Evolutionary conservation across 257 asterid genomes (phyloP), one percentile per base, ranked within the genome.

Genomic region (Ehretia macrophylla): DNA sequence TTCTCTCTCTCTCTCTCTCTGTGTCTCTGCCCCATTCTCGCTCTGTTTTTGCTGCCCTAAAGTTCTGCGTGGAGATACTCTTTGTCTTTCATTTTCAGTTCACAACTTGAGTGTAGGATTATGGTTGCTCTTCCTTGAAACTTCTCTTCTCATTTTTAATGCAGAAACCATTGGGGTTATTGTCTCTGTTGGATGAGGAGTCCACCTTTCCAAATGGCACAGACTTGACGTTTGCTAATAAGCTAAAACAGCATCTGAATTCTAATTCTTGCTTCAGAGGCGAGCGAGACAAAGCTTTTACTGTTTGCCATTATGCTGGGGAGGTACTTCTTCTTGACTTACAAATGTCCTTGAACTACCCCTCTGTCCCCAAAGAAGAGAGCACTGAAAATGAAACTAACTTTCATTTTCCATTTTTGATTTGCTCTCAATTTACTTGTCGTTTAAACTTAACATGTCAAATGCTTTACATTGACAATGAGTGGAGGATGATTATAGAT

Each of bases 151-250:
- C 51, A 42, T 46, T n/a, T 56, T 70, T 47, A 65, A 12, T 76
- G 84, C 95, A 92, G 97, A 92, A 88, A 75, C 97, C 97, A 49
- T 68, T 88, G 71, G 99, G 99, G 16, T 74, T 93, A 61, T 79
- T 79, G 67, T 89, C 99, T 59, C 73, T 93, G 86, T 81, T 93
- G 62, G 97, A 93, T 68, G 97, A 93, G 83, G 97, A 93, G 65
- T 93, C 96, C 53, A 93, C 89, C 67, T 89, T 93, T 72, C 99
- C 99, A 27, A 93, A 86, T 74, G 97, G 87, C 68, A 89, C 99
- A 53, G 97, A 93, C 80, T 72, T 86, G 85, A 89, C 94, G 66
- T 81, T 93, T 64, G 99, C 97, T 68, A 74, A 89, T 72, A 93
- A 93, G 87, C 95, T 89, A 44, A 85, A 80, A 81, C 96, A 93